Evolutionary conservation across 345 rosid species (phyloP), one percentile per base, ranked within the genome.

Genomic region (Cardamine resedifolia): DNA sequence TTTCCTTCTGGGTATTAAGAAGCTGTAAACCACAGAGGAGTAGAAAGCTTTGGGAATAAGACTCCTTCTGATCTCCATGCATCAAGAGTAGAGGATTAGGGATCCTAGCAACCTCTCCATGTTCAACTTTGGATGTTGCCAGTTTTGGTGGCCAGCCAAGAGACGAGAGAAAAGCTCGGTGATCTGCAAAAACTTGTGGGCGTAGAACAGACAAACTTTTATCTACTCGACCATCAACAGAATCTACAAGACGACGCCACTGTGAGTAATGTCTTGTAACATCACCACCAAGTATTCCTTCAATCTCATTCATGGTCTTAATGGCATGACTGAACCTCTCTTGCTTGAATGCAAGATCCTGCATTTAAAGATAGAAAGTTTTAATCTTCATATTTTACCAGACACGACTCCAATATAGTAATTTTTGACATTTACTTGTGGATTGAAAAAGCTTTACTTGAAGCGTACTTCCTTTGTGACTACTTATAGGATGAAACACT

Each of bases 71-170:
- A 62, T 81, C 86, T 74, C 80, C 83, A 61, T 83, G 80, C 83
- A 91, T 83, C 64, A 83, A 63, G 52, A 79, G 78, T 41, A 87
- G 81, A 30, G 96, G 97, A 61, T 91, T 87, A 6, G 84, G 85
- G 76, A 87, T 48, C 36, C 58, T 51, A 51, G 79, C 52, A 66
- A 65, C 52, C 51, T 77, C 86, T 58, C 75, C 77, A 57, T 24
- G 70, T 52, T 82, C 89, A 2, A 20, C 63, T 28, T 77, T 81
- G 15, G 81, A 58, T 16, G 86, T 66, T 27, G 77, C 28, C 28
- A 91, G 84, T 77, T 82, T 84, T 0, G 96, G 96, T 27, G 97
- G 97, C 97, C 96, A 88, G 38, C 96, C 96, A 53, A 91, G 74
- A 61, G 90, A 88, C 34, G 84, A 77, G 70, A 91, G 96, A 82